Conservation (phyloP, 192 early-diverging fungal species). For the Chytriomyces confervae region DNA sequence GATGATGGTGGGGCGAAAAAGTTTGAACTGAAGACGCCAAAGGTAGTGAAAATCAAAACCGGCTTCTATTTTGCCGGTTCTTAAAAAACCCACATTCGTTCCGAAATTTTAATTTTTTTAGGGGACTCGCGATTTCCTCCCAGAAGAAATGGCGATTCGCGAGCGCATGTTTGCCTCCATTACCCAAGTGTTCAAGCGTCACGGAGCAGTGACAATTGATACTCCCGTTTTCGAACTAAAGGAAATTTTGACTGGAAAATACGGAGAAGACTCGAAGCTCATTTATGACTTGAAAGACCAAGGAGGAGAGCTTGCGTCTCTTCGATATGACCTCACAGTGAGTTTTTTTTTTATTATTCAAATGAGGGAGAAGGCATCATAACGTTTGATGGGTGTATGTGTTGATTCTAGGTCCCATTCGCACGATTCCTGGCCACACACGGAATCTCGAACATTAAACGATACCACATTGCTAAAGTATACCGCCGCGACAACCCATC, state of each 20-base stretch:
- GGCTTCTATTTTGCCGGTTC: neutral
- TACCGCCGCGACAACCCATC: conserved; percentile 98
- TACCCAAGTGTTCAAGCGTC: conserved; percentile 86
- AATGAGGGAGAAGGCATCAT: neutral
- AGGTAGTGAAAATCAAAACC: conserved; percentile 49
- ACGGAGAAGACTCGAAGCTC: conserved; percentile 98
- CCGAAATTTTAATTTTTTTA: conserved; percentile 22
- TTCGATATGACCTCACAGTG: conserved; percentile 96
- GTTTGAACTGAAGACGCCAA: conserved; percentile 78
- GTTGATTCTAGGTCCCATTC: conserved; percentile 76
- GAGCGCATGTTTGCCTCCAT: conserved; percentile 91
- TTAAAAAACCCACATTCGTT: neutral
- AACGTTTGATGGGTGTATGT: neutral
- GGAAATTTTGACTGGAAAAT: conserved; percentile 95
- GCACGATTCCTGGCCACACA: conserved; percentile 96
- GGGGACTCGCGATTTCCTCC: conserved; percentile 95
- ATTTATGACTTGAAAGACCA: conserved; percentile 98
- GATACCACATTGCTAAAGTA: conserved; percentile 98
- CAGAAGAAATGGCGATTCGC: conserved; percentile 97
- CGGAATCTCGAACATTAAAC: conserved; percentile 84
- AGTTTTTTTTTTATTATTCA: conserved; percentile 17
- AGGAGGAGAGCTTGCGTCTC: conserved; percentile 92
- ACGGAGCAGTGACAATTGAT: conserved; percentile 98
- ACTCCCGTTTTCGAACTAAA: conserved; percentile 98
- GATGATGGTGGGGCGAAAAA: conserved; percentile 37